These are phyloP conservation scores for Kodamaea sp. DNA, from an alignment of 1,139 yeast genomes.

Conservation along the genomic window DNA sequence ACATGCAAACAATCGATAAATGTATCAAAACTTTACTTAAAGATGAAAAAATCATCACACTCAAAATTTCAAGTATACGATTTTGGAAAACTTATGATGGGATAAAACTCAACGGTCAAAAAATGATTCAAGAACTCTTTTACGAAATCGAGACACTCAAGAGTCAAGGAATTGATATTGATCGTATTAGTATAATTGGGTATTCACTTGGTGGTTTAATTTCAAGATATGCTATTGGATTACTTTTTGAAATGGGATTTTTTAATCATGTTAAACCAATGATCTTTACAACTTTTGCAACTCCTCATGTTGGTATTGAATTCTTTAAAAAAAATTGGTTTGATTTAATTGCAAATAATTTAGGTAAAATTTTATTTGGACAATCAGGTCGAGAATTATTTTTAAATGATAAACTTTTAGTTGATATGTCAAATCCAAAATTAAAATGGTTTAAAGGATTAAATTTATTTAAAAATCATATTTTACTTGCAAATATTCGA, in stretches of 20 bases:
- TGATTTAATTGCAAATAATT: slow-evolving; percentile 46
- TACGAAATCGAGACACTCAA: slow-evolving; percentile 51
- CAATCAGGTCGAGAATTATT: slow-evolving; percentile 74
- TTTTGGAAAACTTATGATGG: slow-evolving; percentile 86
- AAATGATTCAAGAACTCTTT: slow-evolving; percentile 62
- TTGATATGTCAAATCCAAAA: slow-evolving; percentile 55
- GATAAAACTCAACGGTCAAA: slow-evolving; percentile 62
- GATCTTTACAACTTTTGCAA: slow-evolving; percentile 76
- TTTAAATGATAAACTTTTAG: slow-evolving; percentile 40
- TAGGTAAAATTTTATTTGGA: slow-evolving; percentile 68
- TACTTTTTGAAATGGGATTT: slow-evolving; percentile 49
- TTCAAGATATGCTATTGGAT: slow-evolving; percentile 66
- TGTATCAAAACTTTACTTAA: slow-evolving; percentile 42
- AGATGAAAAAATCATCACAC: slow-evolving; percentile 47
- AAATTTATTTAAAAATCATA: slow-evolving; percentile 50
- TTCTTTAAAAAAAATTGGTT: slow-evolving; percentile 41
- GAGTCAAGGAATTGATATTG: slow-evolving; percentile 34
- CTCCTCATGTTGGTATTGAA: slow-evolving; percentile 82
- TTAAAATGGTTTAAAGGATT: slow-evolving; percentile 55
- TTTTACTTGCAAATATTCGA: slow-evolving; percentile 66
- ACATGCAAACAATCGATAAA: slow-evolving; percentile 59
- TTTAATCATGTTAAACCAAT: slow-evolving; percentile 62
- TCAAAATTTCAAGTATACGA: slow-evolving; percentile 69
- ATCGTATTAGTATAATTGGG: slow-evolving; percentile 41
- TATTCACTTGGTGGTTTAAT: slow-evolving; percentile 45